Evolutionary conservation across 78 protist species (phyloP).

Genomic region (Dictyostelium firmibasis): DNA sequence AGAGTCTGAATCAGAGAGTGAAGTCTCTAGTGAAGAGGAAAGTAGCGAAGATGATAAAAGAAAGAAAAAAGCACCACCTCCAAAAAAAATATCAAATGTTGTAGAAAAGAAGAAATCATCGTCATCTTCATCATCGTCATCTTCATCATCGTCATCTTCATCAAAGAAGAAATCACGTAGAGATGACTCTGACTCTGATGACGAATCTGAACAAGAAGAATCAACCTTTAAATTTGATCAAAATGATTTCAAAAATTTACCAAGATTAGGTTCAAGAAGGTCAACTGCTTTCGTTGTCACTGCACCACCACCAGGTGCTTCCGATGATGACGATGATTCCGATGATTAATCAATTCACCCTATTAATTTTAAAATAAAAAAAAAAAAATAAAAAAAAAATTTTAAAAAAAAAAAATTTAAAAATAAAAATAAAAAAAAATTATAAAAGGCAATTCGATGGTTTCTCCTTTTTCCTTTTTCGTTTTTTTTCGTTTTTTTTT

Average conservation of each 20-base stretch:
- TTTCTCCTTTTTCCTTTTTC: too few species aligned
- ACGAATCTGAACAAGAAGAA: neutral
- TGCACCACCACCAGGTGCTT: neutral
- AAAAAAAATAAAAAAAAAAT: neutral
- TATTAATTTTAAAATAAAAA: neutral
- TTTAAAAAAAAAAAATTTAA: neutral
- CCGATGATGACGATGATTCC: neutral
- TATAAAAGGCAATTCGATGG: too few species aligned
- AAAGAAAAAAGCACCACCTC: neutral
- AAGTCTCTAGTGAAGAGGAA: neutral
- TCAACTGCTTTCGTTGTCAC: neutral
- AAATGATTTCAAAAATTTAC: neutral
- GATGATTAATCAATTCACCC: neutral
- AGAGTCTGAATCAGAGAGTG: neutral
- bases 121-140: neutral
- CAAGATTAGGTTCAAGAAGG: conserved; percentile 34
- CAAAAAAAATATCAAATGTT: conserved; percentile 14
- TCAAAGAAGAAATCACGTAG: neutral
- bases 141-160: neutral
- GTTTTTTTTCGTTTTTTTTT: too few species aligned
- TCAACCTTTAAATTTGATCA: neutral
- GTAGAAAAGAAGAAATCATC: neutral
- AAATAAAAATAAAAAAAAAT: neutral
- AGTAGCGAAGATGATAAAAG: neutral
- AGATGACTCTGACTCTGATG: neutral